Conservation (phyloP, 441 rosid genomes). For the Populus hybrid region DNA sequence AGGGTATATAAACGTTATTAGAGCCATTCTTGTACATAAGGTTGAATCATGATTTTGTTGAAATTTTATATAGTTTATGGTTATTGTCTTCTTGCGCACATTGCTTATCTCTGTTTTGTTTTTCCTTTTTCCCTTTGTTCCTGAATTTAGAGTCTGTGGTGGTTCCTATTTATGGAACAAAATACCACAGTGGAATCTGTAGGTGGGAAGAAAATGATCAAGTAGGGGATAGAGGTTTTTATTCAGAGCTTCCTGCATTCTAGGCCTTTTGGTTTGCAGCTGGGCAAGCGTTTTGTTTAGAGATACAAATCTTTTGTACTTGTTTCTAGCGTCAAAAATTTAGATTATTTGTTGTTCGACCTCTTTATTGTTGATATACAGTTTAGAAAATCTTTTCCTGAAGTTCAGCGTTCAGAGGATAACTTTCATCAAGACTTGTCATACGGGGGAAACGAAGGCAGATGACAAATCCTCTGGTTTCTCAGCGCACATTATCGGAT, state of each 20-base stretch:
- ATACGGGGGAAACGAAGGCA: neutral
- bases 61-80: constrained; percentile 18
- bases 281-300: neutral
- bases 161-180: constrained; percentile 1
- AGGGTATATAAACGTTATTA: neutral
- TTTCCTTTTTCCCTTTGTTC: neutral
- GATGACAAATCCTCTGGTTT: neutral
- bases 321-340: neutral
- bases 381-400: neutral
- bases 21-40: constrained; percentile 16
- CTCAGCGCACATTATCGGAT: no score
- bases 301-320: neutral
- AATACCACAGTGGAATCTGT: constrained; percentile 6
- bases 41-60: constrained; percentile 14
- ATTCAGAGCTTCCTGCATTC: constrained; percentile 7
- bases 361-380: no score
- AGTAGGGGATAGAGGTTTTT: neutral
- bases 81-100: neutral
- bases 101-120: neutral
- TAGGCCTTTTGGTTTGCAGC: neutral
- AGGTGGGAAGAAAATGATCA: constrained; percentile 5
- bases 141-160: constrained; percentile 1
- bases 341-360: neutral
- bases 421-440: no score
- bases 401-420: neutral